Base-by-base conservation (phyloP, 2,329 filamentous ascomycete genomes). In the Trichoderma sp. region DNA sequence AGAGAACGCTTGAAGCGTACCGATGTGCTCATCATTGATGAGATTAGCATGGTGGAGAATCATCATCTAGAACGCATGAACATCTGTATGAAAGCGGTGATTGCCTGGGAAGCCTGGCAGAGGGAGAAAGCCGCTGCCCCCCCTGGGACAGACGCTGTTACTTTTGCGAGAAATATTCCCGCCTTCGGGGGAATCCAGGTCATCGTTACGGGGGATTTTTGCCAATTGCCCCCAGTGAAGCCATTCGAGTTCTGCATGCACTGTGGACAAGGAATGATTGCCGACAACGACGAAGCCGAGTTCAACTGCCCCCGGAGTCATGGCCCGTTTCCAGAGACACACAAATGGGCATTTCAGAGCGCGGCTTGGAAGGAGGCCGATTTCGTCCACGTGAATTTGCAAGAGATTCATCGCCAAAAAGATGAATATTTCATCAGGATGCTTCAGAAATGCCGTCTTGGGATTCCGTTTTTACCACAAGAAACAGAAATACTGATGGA, bases 31-130 rank as follows among this genome's bases (percentile, higher is more conserved):
- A 81, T 90, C 22, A 87, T 90, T 22, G 88, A 90, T 71, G 89
- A 90, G 75, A 86, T 91, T 67, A 87, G 84, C 69, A 90, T 90
- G 88, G 80, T 90, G 0, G 85, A 88, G 60, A 87, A 84, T 83
- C 71, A 72, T 27, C 70, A 75, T n/a, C n/a, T 76, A 0, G 54
- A 75, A 32, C 73, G 71, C 25, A 74, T 76, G 12, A 72, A 74
- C 15, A 5, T 15, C 10, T 71, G 69, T 58, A 67, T 76, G 78
- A 84, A 85, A 69, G 69, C 61, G 1, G 52, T 68, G 2, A 64
- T 59, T n/a, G 52, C 19, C 57, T 67, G 57, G 57, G 35, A 63
- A 0, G 29, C 22, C 12, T 67, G 52, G 52, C 45, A 12, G 8
- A 45, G 13, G 22, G 37, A 25, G 8, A 25, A 13, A 42, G 25